These are phyloP conservation scores for Apiospora pterosperma DNA, from an alignment of 2,329 filamentous ascomycete genomes.

Conservation along the genomic window DNA sequence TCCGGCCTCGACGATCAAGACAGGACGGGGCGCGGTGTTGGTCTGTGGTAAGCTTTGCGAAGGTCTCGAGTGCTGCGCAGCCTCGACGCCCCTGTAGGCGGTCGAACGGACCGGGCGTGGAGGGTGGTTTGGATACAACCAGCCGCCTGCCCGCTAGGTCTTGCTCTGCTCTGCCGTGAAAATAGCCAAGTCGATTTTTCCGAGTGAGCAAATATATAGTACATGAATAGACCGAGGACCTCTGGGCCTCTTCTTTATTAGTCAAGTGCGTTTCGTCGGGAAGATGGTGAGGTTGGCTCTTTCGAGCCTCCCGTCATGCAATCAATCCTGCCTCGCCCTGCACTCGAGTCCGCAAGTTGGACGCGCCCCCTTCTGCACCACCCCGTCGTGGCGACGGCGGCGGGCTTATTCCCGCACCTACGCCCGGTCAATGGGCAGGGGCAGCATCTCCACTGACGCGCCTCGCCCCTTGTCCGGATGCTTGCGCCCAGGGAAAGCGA, in stretches of 20 bases:
- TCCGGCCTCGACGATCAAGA: slow-evolving; percentile 23
- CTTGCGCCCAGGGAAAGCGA: no score
- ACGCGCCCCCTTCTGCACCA: no score
- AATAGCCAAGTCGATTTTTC: not conserved
- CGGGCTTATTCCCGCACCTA: no score
- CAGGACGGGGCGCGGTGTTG: slow-evolving; percentile 16
- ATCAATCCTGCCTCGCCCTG: not conserved
- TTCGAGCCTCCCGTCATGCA: not conserved
- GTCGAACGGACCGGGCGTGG: no score
- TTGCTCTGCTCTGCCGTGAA: no score
- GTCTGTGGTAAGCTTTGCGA: slow-evolving; percentile 26
- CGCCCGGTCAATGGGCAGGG: no score
- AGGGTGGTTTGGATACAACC: no score
- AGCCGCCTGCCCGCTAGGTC: no score
- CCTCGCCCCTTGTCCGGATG: no score
- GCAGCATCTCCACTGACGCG: no score
- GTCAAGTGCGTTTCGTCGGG: not conserved
- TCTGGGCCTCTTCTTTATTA: not conserved
- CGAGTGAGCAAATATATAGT: not conserved
- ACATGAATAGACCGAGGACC: not conserved
- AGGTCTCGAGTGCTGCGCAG: slow-evolving; percentile 25
- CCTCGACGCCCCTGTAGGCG: not conserved
- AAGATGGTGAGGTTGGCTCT: not conserved
- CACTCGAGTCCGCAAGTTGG: no score
- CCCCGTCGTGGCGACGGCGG: no score